phyloP scores from a whole-genome alignment of 2,329 filamentous ascomycete species.

The Alternaria consortialis region DNA sequence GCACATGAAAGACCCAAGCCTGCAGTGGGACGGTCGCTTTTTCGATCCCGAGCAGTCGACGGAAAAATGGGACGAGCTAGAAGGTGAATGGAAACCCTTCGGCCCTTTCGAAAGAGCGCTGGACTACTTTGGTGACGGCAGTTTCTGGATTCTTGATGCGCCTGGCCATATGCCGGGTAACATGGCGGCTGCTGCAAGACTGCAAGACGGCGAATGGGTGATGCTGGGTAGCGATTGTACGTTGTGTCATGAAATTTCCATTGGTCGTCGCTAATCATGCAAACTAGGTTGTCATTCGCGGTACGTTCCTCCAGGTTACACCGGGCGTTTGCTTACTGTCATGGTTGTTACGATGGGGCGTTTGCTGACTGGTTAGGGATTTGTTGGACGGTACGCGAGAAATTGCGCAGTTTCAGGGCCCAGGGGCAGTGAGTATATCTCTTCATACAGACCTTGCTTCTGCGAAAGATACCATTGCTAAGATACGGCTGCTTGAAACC shows the following conservation, averaged over 20 bases:
- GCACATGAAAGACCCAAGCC: conserved; percentile 33
- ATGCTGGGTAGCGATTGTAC: conserved; percentile 45
- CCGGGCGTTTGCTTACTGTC: background rate
- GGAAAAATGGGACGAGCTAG: conserved; percentile 39
- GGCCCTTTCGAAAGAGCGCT: conserved; percentile 49
- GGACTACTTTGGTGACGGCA: conserved; percentile 52
- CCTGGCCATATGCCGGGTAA: conserved; percentile 52
- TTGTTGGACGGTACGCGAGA: conserved; percentile 40
- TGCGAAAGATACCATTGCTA: conserved; percentile 39
- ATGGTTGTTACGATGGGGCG: too few relatives aligned
- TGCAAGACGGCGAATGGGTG: conserved; percentile 40
- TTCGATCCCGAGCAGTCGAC: conserved; percentile 43
- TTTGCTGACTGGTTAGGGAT: conserved; percentile 28
- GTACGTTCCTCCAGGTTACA: conserved; percentile 15
- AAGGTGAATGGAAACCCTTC: conserved; percentile 43
- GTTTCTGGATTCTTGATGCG: conserved; percentile 51
- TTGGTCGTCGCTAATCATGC: background rate
- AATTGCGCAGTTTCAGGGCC: conserved; percentile 40
- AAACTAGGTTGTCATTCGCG: conserved; percentile 40
- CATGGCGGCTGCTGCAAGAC: conserved; percentile 46
- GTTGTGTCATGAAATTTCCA: background rate
- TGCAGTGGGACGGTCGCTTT: conserved; percentile 47
- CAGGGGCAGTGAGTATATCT: conserved; percentile 32
- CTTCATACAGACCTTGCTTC: conserved; percentile 39
- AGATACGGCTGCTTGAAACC: conserved; percentile 36